These are phyloP conservation scores for Fusarium compactum DNA, from an alignment of 2,329 filamentous ascomycete genomes.

Conservation along the genomic window DNA sequence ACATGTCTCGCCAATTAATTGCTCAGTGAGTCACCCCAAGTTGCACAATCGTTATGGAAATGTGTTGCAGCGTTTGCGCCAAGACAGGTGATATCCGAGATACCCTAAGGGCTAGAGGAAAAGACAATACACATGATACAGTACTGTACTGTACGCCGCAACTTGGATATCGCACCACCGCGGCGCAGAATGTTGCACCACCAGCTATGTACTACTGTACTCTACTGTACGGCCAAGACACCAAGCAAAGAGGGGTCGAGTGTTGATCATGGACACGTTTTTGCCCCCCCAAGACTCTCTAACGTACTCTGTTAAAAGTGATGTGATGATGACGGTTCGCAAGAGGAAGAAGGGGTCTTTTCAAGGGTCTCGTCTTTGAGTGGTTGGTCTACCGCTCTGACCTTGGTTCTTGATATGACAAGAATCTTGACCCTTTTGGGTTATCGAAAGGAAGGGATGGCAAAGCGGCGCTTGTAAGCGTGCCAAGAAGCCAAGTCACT, in stretches of 20 bases:
- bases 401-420: slow-evolving; percentile 17
- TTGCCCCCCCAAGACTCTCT: slow-evolving; percentile 9
- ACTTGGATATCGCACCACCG: slow-evolving; percentile 35
- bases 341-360: slow-evolving; percentile 17
- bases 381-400: slow-evolving; percentile 19
- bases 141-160: background rate
- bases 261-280: slow-evolving; percentile 28
- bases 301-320: background rate
- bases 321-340: slow-evolving; percentile 29
- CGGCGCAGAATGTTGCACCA: slow-evolving; percentile 24
- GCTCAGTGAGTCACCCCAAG: slow-evolving; percentile 1
- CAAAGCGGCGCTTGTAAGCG: slow-evolving; percentile 31
- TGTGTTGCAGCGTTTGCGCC: slow-evolving; percentile 5
- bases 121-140: background rate
- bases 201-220: background rate
- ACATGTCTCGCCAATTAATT: slow-evolving; percentile 13
- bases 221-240: slow-evolving; percentile 3
- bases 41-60: slow-evolving; percentile 3
- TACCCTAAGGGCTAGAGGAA: slow-evolving; percentile 6
- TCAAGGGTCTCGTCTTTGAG: slow-evolving; percentile 31
- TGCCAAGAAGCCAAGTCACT: slow-evolving; percentile 29
- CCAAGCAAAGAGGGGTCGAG: slow-evolving; percentile 28
- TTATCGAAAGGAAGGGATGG: slow-evolving; percentile 15
- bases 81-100: slow-evolving; percentile 26
- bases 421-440: slow-evolving; percentile 15